These are phyloP conservation scores for Colletotrichum plurivorum DNA, from an alignment of 2,329 filamentous ascomycete species.

Conservation along the genomic window DNA sequence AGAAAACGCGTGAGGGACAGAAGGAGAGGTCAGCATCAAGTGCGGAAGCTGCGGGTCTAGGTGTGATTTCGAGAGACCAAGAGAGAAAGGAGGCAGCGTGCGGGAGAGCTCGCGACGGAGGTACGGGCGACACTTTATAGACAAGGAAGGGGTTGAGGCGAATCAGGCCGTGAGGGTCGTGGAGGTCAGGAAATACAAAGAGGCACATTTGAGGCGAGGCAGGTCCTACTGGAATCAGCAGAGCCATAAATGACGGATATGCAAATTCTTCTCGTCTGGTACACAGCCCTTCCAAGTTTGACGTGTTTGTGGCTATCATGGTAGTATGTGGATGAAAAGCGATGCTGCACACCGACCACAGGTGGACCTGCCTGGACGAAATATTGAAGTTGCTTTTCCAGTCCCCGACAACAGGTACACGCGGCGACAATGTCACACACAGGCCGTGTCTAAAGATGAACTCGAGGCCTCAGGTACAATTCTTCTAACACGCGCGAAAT, in stretches of 20 bases:
- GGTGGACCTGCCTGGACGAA: no score
- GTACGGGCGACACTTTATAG: constrained; percentile 13
- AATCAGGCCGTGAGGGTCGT: constrained; percentile 10
- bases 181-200: constrained; percentile 28
- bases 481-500: no score
- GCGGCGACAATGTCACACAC: no score
- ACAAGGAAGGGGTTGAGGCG: constrained; percentile 10
- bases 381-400: no score
- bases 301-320: neutral
- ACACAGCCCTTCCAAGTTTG: neutral
- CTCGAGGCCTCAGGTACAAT: no score
- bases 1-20: neutral
- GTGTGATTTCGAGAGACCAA: neutral
- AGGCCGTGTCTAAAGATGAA: no score
- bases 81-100: neutral
- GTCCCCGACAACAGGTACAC: no score
- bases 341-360: no score
- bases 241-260: constrained; percentile 21
- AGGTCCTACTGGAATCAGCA: constrained; percentile 11
- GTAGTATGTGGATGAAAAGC: no score
- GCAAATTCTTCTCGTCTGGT: constrained; percentile 29
- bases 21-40: constrained; percentile 8
- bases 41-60: neutral
- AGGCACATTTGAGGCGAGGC: constrained; percentile 22
- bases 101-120: neutral